Evolutionary conservation across 2,329 filamentous ascomycete genomes (phyloP), one percentile per base, ranked within the genome.

Genomic region (Magnaporthiopsis rhizophila): DNA sequence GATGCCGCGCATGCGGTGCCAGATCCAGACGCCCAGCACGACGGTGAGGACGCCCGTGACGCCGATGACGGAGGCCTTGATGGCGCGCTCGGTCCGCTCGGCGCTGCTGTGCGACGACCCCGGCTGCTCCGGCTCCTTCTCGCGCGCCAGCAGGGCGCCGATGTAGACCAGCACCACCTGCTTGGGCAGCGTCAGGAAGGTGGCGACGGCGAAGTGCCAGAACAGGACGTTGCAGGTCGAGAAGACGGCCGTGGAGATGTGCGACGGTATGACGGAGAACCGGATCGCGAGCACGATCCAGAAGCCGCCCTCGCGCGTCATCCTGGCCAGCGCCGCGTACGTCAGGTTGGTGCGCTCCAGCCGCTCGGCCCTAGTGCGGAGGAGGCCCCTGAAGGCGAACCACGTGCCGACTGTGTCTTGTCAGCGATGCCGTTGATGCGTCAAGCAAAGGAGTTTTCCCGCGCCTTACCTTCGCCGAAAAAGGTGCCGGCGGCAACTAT

Each of bases 231-330:
- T 74, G 69, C 76, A 78, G 34, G 75, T 77, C 12, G 76, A 75
- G 65, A 79, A 78, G 34, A 79, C 75, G n/a, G 76, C 76, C 1
- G 76, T 78, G 5, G 75, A 76, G 68, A 79, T 75, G 67, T 79
- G 76, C 13, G 75, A 74, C 18, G 76, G 76, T 34, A 78, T 73
- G 50, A 76, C 70, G 58, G 76, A 77, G 62, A 78, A 74, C 34
- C 77, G 75, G 62, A 78, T 76, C 21, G 78, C 68, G 62, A 78
- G 72, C 28, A 78, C 73, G 60, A 78, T 74, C 74, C 70, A 76
- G 67, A 79, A 79, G 7, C 77, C 76, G 9, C 77, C 75, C 18
- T 78, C 75, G 61, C 76, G 70, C 6, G 75, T 76, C n/a, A 79
- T 65, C 30, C 75, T 71, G 32, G 76, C 76, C 38, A 79, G 67